Evolutionary conservation across 306 rosid species (phyloP), one percentile per base, ranked within the genome.

Genomic region (Rubus idaeus): DNA sequence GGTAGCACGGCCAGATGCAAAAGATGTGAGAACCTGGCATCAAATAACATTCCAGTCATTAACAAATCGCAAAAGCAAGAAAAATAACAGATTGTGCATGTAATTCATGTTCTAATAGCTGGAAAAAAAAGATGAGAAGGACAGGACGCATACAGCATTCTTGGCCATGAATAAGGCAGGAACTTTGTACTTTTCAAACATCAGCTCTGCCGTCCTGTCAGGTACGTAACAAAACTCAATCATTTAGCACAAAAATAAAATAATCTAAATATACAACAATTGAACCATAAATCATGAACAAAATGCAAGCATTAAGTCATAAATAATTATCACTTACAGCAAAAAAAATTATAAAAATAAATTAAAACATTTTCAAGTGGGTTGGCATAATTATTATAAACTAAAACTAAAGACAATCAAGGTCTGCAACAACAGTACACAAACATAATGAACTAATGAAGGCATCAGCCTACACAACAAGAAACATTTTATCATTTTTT

Each of bases 1-100:
- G 0, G 99, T 95, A 78, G 99, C 97, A 80, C 99, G 99, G 50
- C 99, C 99, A 73, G 99, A 92, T 60, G 99, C 99, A 82, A 95
- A 95, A 50, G 99, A 92, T 23, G 99, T 92, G 82, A 95, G 89
- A 86, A 95, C 97, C 97, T 95, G 85, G 79, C 53, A 47, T 82
- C 41, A 76, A 10, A 41, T 53, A 77, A 74, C 26, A 67, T n/a
- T 42, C 68, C 49, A 26, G 77, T 80, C 52, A 82, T 71, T 60
- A 56, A 47, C 53, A 39, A 70, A 47, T 39, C 8, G 14, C 6
- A 50, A 41, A 40, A 14, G 55, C 66, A 74, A 77, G 70, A 60
- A 47, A 65, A 49, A 76, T 78, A 58, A 61, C 71, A 44, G 56
- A 71, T 66, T 56, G 13, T 47, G 52, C 23, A 81, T 11, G 21